These are phyloP conservation scores for Aspergillus incahuasiensis DNA, from an alignment of 495 filamentous ascomycete species.

Conservation along the genomic window DNA sequence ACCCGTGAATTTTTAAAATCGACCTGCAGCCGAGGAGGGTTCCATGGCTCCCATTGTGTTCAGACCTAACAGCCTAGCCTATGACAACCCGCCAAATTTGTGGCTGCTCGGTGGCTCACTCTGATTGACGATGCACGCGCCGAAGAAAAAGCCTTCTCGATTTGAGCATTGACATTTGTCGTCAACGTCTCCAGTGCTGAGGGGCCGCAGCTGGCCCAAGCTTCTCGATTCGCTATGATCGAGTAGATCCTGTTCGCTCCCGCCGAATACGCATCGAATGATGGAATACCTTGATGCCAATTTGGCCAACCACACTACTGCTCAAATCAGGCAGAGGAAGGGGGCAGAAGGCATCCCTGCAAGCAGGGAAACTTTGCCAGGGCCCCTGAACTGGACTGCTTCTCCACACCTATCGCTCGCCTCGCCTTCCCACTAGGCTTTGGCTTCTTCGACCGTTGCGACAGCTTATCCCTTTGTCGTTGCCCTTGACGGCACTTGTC, in stretches of 20 bases:
- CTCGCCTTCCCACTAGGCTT: not conserved
- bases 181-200: conserved; percentile 17
- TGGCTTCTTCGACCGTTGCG: not conserved
- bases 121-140: conserved; percentile 10
- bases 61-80: conserved; percentile 9
- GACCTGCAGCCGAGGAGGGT: conserved; percentile 28
- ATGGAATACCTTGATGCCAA: conserved; percentile 9
- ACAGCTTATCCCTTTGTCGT: conserved; percentile 1
- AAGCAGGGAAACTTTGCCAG: not conserved
- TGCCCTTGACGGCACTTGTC: not conserved
- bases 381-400: conserved; percentile 7
- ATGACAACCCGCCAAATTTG: conserved; percentile 8
- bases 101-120: conserved; percentile 9
- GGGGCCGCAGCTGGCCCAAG: conserved; percentile 32
- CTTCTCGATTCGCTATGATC: conserved; percentile 25
- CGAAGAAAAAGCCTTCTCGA: conserved; percentile 3
- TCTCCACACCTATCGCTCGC: conserved; percentile 20
- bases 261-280: conserved; percentile 5
- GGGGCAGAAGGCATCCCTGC: no score
- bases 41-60: conserved; percentile 16
- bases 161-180: conserved; percentile 12
- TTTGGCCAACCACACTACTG: not conserved
- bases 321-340: not conserved
- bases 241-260: conserved; percentile 25
- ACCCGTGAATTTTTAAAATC: conserved; percentile 24